Evolutionary conservation across 768 basidiomycete genomes (phyloP).

Genomic region (Rhizopogon vesiculosus): DNA sequence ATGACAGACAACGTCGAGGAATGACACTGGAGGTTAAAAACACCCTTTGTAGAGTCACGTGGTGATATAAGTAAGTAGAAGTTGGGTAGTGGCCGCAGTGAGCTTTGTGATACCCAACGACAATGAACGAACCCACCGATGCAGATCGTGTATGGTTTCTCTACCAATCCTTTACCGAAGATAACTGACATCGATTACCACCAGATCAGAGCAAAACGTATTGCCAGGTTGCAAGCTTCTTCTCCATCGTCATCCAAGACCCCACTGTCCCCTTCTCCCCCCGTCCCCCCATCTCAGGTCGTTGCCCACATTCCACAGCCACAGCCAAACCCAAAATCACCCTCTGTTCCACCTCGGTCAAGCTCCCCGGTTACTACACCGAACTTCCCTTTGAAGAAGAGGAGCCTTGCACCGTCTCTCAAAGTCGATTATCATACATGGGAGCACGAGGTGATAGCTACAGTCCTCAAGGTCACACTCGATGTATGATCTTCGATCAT

Average conservation of each 20-base stretch:
- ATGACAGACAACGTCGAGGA: constrained; percentile 8
- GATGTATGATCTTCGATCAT: constrained; percentile 45
- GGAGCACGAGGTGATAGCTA: constrained; percentile 67
- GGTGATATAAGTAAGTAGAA: too few relatives aligned
- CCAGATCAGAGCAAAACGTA: constrained; percentile 88
- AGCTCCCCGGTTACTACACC: constrained; percentile 25
- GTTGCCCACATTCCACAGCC: constrained; percentile 31
- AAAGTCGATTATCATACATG: constrained; percentile 59
- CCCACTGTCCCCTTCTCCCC: constrained; percentile 14
- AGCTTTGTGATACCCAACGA: too few relatives aligned
- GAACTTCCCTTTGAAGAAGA: constrained; percentile 45
- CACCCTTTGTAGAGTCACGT: too few relatives aligned
- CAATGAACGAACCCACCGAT: constrained; percentile 53
- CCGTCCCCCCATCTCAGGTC: constrained; percentile 14
- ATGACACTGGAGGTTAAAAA: too few relatives aligned
- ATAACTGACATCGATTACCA: not conserved
- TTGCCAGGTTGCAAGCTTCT: constrained; percentile 73
- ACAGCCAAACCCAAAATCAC: constrained; percentile 28
- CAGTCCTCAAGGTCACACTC: constrained; percentile 75
- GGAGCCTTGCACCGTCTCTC: constrained; percentile 23
- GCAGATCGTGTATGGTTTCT: constrained; percentile 64
- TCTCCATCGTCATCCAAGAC: constrained; percentile 9
- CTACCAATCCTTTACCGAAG: too few relatives aligned
- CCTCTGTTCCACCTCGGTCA: constrained; percentile 22
- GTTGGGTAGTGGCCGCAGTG: too few relatives aligned